A percentile compares a stretch with the other conserved stretches of the same genome.
Evolutionary conservation across 352 stramenopile genomes (phyloP).

Genomic region (Phytophthora idaei): DNA sequence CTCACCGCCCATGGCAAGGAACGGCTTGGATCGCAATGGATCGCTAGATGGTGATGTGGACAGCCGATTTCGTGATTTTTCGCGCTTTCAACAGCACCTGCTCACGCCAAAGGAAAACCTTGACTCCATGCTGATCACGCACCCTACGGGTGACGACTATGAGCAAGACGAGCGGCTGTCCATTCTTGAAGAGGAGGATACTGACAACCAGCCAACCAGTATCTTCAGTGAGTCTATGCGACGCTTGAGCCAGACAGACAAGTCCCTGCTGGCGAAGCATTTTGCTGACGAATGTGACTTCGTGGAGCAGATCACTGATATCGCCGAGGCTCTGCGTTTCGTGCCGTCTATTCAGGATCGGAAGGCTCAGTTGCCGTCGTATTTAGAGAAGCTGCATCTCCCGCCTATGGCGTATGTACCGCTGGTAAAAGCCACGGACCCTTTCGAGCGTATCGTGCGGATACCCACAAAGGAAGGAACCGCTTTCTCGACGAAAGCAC

Average conservation of each 20-base stretch:
- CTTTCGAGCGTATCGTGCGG: conserved; percentile 86
- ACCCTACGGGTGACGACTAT: conserved; percentile 43
- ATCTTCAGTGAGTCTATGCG: conserved; percentile 73
- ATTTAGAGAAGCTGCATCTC: conserved; percentile 83
- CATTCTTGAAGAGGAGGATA: conserved; percentile 75
- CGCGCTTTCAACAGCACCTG: conserved; percentile 86
- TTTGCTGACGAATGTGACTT: conserved; percentile 90
- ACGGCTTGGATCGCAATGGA: conserved; percentile 18
- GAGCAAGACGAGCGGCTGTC: conserved; percentile 47
- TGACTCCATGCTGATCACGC: conserved; percentile 48
- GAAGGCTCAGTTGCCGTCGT: conserved; percentile 77
- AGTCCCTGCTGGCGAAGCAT: conserved; percentile 81
- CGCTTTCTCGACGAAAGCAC: conserved; percentile 87
- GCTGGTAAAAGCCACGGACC: conserved; percentile 86
- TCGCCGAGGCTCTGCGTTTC: conserved; percentile 83
- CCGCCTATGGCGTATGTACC: conserved; percentile 90
- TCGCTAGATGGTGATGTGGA: conserved; percentile 56
- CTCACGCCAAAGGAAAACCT: conserved; percentile 76
- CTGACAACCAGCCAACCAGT: conserved; percentile 69
- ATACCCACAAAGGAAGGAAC: conserved; percentile 89
- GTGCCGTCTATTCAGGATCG: conserved; percentile 81
- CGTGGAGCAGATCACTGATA: conserved; percentile 89
- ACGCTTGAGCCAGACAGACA: conserved; percentile 82
- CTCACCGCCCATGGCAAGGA: conserved; percentile 41
- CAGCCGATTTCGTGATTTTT: conserved; percentile 85